A percentile compares a stretch with the other conserved stretches of the same genome.
Conservation (phyloP, 1,139 yeast species). For the Nematodospora anomalae region DNA sequence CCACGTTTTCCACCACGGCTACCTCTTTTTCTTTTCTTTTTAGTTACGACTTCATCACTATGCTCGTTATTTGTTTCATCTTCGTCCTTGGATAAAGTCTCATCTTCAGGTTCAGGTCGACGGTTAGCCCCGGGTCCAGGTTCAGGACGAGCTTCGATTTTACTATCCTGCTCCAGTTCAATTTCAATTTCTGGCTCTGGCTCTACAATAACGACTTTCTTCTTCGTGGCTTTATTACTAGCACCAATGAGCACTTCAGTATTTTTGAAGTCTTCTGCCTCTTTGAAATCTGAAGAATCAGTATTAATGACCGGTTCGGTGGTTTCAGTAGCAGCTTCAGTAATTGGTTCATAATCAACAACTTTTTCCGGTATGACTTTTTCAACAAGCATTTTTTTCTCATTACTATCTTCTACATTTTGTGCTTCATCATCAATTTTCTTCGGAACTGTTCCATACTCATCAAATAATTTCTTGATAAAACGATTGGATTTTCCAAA, state of each 20-base stretch:
- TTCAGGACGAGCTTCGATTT: constrained; percentile 7
- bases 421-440: constrained; percentile 4
- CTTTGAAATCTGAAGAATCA: constrained; percentile 12
- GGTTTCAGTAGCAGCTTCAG: neutral
- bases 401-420: constrained; percentile 18
- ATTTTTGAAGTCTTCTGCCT: neutral
- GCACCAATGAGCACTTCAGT: constrained; percentile 7
- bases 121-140: neutral
- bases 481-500: constrained; percentile 40
- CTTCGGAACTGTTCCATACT: constrained; percentile 17
- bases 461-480: constrained; percentile 15
- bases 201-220: constrained; percentile 33
- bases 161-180: constrained; percentile 12
- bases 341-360: neutral
- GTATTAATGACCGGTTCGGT: constrained; percentile 2
- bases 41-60: constrained; percentile 16
- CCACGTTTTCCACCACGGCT: constrained; percentile 73
- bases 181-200: constrained; percentile 20
- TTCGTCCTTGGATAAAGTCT: constrained; percentile 2
- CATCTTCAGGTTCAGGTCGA: constrained; percentile 1
- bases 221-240: constrained; percentile 10
- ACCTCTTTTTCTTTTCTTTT: constrained; percentile 75
- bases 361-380: neutral
- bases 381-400: constrained; percentile 15
- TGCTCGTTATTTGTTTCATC: constrained; percentile 7